Conservation (phyloP, 441 rosid species). For the Adansonia rubrostipa region DNA sequence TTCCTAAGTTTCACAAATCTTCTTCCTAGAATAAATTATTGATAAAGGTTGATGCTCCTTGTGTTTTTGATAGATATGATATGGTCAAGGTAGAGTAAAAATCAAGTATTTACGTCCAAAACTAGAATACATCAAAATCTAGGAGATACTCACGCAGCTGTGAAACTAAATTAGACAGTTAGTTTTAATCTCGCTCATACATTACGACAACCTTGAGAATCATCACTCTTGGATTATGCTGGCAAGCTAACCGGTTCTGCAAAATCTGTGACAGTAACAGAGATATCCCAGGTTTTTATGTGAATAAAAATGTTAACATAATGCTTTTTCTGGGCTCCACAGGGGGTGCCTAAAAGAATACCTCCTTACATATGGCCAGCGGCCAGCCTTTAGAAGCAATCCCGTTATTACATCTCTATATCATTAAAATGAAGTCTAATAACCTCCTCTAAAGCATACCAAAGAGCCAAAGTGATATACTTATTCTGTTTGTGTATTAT, state of each 20-base stretch:
- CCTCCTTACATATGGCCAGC: not conserved
- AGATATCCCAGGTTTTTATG: slow-evolving; percentile 11
- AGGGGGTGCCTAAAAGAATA: not conserved
- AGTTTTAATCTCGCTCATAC: no score
- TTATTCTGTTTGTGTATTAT: not conserved
- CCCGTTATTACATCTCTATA: not conserved
- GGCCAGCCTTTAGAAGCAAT: slow-evolving; percentile 4
- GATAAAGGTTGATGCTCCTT: not conserved
- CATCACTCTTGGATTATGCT: not conserved
- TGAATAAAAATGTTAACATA: not conserved
- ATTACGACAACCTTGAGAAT: not conserved
- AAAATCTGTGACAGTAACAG: not conserved
- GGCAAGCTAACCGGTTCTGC: slow-evolving; percentile 9
- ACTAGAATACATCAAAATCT: not conserved
- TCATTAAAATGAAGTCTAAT: not conserved
- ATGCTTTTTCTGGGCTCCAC: not conserved
- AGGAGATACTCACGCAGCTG: not conserved
- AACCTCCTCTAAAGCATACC: not conserved
- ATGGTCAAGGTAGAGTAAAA: not conserved
- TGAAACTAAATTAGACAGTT: not conserved
- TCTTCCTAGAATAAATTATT: not conserved
- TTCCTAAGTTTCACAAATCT: not conserved
- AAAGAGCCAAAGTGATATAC: not conserved
- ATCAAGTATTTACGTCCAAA: slow-evolving; percentile 3
- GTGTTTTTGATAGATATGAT: not conserved